Conservation (phyloP, 208 protist species). For the Trypanosoma avium region DNA sequence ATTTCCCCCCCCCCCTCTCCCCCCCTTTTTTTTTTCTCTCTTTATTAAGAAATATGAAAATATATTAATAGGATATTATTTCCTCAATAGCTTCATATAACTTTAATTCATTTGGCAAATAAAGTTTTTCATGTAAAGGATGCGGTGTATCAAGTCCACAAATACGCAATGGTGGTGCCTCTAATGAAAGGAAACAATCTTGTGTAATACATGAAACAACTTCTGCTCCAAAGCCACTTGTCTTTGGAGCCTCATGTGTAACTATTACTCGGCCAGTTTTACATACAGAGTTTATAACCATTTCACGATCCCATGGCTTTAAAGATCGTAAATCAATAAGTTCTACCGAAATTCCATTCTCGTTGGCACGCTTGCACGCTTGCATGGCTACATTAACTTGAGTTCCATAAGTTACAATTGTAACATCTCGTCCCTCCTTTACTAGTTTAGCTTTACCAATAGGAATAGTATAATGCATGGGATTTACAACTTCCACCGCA, state of each 20-base stretch:
- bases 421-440: constrained; percentile 92
- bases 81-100: constrained; percentile 68
- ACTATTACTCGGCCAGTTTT: constrained; percentile 93
- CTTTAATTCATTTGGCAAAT: constrained; percentile 95
- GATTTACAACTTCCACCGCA: constrained; percentile 91
- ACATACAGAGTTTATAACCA: constrained; percentile 89
- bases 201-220: constrained; percentile 90
- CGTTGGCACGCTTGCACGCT: constrained; percentile 78
- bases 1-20: too few species aligned
- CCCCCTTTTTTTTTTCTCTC: too few species aligned
- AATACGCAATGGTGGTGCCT: constrained; percentile 96
- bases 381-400: constrained; percentile 82
- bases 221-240: constrained; percentile 95
- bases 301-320: constrained; percentile 95
- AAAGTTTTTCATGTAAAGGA: constrained; percentile 95
- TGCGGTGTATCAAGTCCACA: constrained; percentile 97
- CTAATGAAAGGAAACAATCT: constrained; percentile 94
- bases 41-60: too few species aligned
- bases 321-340: constrained; percentile 96
- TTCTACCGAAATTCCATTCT: constrained; percentile 91
- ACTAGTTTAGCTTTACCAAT: constrained; percentile 93
- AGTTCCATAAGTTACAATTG: constrained; percentile 94
- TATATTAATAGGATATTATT: constrained; percentile 47
- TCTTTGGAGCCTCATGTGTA: constrained; percentile 95
- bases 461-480: constrained; percentile 93